Evolutionary conservation across 345 rosid genomes (phyloP).

Genomic region (Corymbia maculata): DNA sequence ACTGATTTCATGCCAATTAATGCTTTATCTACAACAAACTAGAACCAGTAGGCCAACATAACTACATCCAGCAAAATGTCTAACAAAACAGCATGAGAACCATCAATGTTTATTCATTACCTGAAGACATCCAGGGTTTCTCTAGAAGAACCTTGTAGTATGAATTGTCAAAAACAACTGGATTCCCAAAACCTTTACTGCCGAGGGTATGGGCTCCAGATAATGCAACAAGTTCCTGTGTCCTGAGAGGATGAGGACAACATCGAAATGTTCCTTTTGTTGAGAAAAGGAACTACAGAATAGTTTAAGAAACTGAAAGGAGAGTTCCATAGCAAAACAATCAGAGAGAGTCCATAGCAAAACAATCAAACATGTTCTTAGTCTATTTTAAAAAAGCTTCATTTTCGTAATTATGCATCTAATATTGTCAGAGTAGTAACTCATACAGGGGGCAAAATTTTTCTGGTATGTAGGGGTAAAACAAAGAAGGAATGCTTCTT

Average conservation of each 20-base stretch:
- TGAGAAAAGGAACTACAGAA: neutral
- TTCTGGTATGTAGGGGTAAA: neutral
- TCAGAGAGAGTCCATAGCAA: neutral
- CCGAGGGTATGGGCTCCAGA: constrained; percentile 95
- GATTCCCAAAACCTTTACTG: constrained; percentile 82
- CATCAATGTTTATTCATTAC: constrained; percentile 16
- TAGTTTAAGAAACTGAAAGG: neutral
- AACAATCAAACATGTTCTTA: neutral
- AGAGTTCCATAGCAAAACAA: neutral
- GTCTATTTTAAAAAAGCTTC: neutral
- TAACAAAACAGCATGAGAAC: neutral
- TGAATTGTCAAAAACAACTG: constrained; percentile 60
- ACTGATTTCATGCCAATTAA: neutral
- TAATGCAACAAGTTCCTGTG: constrained; percentile 71
- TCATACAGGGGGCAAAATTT: neutral
- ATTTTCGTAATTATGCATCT: neutral
- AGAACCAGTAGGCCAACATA: neutral
- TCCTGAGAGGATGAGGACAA: constrained; percentile 22
- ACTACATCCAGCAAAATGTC: neutral
- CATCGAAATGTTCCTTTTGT: neutral
- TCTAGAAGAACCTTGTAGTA: constrained; percentile 78
- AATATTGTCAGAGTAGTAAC: neutral
- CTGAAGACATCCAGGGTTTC: constrained; percentile 77
- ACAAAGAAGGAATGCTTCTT: neutral
- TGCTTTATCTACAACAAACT: neutral